Conservation (phyloP, 2,329 filamentous ascomycete species). For the Pestalotiopsis sp. region DNA sequence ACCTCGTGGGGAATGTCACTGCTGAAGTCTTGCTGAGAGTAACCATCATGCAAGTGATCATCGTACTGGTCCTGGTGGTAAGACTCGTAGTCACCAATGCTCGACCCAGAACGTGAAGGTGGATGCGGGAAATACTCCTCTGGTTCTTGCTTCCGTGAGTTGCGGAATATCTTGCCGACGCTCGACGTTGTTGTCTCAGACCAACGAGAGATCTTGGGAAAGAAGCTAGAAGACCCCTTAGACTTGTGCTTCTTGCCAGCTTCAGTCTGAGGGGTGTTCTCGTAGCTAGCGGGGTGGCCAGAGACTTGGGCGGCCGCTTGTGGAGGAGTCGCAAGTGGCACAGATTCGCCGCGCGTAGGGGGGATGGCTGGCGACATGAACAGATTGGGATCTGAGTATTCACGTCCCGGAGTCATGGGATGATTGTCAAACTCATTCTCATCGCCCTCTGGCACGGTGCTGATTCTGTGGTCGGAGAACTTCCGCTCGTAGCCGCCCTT, state of each 20-base stretch:
- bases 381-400: conserved; percentile 61
- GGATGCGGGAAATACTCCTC: conserved; percentile 61
- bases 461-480: conserved; percentile 79
- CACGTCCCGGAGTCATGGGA: conserved; percentile 40
- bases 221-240: conserved; percentile 74
- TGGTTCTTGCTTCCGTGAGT: conserved; percentile 56
- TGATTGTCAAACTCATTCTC: conserved; percentile 69
- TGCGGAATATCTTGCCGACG: conserved; percentile 75
- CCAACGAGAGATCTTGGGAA: conserved; percentile 96
- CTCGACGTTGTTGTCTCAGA: conserved; percentile 95
- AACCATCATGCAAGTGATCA: conserved; percentile 63
- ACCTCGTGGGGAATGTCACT: conserved; percentile 27
- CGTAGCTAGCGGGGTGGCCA: conserved; percentile 64
- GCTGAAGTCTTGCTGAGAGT: conserved; percentile 54
- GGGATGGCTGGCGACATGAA: conserved; percentile 65
- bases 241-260: conserved; percentile 90
- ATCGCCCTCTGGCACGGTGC: conserved; percentile 83
- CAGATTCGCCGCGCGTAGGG: conserved; percentile 52
- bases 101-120: conserved; percentile 78
- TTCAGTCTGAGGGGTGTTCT: conserved; percentile 77
- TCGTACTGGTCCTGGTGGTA: conserved; percentile 60
- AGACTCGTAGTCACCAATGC: conserved; percentile 69
- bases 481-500: conserved; percentile 54
- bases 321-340: conserved; percentile 62
- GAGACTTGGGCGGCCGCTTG: conserved; percentile 42